Percentiles rank a stretch among this genome's conserved stretches.
Evolutionary conservation across 176 grass and related monocot species (phyloP).

Genomic region (Eleusine indica): DNA sequence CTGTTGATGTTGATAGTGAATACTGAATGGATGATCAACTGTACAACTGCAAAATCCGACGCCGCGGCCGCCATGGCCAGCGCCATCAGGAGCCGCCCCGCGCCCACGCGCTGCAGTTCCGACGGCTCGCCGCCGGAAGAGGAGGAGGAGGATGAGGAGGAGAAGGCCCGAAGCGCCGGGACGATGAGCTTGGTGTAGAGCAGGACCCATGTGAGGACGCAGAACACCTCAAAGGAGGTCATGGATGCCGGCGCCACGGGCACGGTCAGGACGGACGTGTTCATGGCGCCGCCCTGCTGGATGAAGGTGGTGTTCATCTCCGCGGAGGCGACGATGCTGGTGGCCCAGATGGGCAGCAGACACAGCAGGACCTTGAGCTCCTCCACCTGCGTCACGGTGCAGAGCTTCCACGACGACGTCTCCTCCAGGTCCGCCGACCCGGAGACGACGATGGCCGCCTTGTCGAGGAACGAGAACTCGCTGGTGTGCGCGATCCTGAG

Average conservation of each 20-base stretch:
- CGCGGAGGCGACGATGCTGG: slow-evolving; percentile 57
- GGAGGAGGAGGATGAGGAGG: not conserved
- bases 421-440: slow-evolving; percentile 53
- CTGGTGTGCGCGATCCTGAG: slow-evolving; percentile 58
- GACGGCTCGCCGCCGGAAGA: slow-evolving; percentile 40
- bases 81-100: slow-evolving; percentile 61
- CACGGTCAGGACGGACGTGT: slow-evolving; percentile 53
- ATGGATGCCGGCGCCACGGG: slow-evolving; percentile 63
- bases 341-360: slow-evolving; percentile 61
- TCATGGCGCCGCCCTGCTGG: slow-evolving; percentile 73
- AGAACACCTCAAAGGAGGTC: slow-evolving; percentile 59
- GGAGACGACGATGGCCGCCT: slow-evolving; percentile 58
- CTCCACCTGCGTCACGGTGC: slow-evolving; percentile 79
- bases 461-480: slow-evolving; percentile 61
- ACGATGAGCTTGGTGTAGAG: slow-evolving; percentile 63
- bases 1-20: not conserved
- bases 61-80: slow-evolving; percentile 48
- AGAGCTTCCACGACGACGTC: slow-evolving; percentile 47
- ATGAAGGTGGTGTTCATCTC: slow-evolving; percentile 85
- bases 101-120: slow-evolving; percentile 72
- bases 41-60: not conserved
- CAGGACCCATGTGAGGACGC: slow-evolving; percentile 63
- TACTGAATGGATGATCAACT: not conserved
- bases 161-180: slow-evolving; percentile 33
- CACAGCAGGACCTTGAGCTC: slow-evolving; percentile 73